Conservation (phyloP, 768 basidiomycete genomes). For the Leccinum aurantiacum region DNA sequence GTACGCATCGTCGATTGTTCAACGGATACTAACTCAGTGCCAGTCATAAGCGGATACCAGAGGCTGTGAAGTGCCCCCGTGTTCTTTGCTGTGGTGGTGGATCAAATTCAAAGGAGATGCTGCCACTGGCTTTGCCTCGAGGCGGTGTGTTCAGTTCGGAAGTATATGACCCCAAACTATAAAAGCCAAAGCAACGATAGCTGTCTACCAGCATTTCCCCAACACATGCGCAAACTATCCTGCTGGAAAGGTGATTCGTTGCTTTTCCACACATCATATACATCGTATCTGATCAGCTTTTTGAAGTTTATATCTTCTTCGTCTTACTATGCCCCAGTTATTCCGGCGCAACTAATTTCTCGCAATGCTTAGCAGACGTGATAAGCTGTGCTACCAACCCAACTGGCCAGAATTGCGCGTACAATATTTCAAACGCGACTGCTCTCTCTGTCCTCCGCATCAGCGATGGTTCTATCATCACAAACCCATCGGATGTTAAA, state of each 20-base stretch:
- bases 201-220: too few species aligned
- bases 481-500: neutral
- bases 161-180: neutral
- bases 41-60: neutral
- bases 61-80: neutral
- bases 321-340: neutral
- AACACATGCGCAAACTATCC: constrained; percentile 5
- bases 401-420: constrained; percentile 1
- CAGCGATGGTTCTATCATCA: constrained; percentile 3
- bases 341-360: constrained; percentile 8
- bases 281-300: constrained; percentile 2
- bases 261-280: too few species aligned
- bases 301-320: constrained; percentile 1
- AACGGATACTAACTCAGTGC: neutral
- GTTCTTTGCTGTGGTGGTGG: neutral
- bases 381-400: neutral
- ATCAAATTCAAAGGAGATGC: neutral
- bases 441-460: constrained; percentile 20
- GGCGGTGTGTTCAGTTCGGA: neutral
- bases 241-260: constrained; percentile 6
- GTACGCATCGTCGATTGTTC: neutral
- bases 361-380: constrained; percentile 15
- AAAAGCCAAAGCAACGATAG: neutral
- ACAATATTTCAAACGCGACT: neutral
- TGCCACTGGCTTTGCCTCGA: neutral